Percentiles rank a stretch among this genome's conserved stretches.
phyloP scores from a whole-genome alignment of 345 rosid genomes.

The Populus davidiana region DNA sequence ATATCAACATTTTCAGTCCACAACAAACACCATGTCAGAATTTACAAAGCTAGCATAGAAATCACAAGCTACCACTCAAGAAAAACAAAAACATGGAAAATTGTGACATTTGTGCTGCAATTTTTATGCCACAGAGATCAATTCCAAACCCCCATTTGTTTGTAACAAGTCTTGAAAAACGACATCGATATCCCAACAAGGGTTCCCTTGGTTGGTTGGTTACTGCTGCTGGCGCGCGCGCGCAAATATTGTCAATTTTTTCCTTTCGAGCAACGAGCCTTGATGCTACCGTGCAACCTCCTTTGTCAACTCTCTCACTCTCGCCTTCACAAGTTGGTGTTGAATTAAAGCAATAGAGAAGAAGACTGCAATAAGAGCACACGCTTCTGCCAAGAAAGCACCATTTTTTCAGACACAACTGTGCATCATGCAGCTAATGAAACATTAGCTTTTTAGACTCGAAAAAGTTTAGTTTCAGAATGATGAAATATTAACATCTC shows the following conservation, averaged over 20 bases:
- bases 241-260: neutral
- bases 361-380: conserved; percentile 6
- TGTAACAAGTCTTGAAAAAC: neutral
- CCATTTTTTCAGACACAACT: conserved; percentile 4
- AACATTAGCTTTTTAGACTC: conserved; percentile 12
- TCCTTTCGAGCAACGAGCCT: neutral
- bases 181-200: neutral
- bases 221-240: neutral
- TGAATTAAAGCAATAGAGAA: neutral
- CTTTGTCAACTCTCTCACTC: neutral
- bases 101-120: neutral
- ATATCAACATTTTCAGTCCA: neutral
- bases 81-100: neutral
- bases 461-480: conserved; percentile 1
- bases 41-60: neutral
- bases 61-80: neutral
- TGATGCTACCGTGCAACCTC: neutral
- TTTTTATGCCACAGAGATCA: neutral
- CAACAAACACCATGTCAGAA: neutral
- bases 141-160: neutral
- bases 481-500: neutral
- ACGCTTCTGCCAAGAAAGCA: neutral
- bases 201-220: neutral
- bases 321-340: neutral
- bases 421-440: neutral